Base-by-base conservation (phyloP, 202 grass and related monocot genomes). In the Elaeis oleifera region DNA sequence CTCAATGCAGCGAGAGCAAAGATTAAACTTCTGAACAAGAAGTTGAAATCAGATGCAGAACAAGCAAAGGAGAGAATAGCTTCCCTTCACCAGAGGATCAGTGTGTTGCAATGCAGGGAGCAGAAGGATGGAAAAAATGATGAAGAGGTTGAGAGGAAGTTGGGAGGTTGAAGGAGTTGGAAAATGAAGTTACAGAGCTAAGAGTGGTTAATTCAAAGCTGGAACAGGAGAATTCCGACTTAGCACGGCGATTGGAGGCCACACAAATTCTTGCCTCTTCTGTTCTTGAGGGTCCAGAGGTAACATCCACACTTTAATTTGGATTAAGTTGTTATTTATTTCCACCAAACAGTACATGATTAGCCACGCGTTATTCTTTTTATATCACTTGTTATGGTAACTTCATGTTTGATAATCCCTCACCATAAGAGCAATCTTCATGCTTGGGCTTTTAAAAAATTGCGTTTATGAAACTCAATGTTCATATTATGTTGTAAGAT, bases 21-120 rank as follows among this genome's bases (percentile, higher is more conserved):
- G 16, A 74, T 75, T 69, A 80, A 80, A 63, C 74, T 76, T 67
- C 56, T 94, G 63, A 87, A 89, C 61, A 94, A 76, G 78, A 87
- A 87, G 72, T 32, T 90, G 32, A 71, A 64, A 54, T 63, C 68
- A 15, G 82, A 89, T 73, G 72, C 74, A 13, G 89, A 90, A 64
- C 59, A 95, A 51, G 78, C 80, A 67, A 99, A 82, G 74, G 89
- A 81, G 52, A 78, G 78, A 78, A 76, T 95, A 19, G 61, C 69
- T n/a, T 85, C 75, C 19, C 85, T 95, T 78, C 80, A 95, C 53
- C 60, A 84, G 67, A 90, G 53, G 54, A 27, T 80, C 0, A 52
- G 68, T 58, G 73, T 78, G 8, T 82, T 85, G 70, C 95, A 84
- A 60, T 16, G 16, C 24, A 70, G 74, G 63, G 77, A 84, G 58